phyloP scores from a whole-genome alignment of 352 stramenopile genomes.

The Chrysophaeum taylorii region DNA sequence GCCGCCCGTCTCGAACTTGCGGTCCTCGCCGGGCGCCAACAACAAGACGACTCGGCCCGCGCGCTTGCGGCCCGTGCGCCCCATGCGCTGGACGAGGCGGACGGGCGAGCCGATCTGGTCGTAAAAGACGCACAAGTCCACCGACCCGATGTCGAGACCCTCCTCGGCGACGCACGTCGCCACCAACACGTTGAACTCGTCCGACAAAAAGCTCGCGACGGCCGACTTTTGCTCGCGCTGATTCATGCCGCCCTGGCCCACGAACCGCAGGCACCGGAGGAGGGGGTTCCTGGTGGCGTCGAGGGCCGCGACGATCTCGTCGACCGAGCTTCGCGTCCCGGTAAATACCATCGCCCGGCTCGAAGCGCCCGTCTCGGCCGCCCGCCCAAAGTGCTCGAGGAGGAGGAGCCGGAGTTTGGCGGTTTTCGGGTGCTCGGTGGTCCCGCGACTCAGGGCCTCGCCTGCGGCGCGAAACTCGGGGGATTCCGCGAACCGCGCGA shows the following conservation, averaged over 20 bases:
- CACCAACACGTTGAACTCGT: constrained; percentile 78
- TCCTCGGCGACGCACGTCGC: constrained; percentile 88
- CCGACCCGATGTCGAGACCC: constrained; percentile 82
- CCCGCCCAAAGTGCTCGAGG: constrained; percentile 54
- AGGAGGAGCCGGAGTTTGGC: constrained; percentile 37
- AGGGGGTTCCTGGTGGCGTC: constrained; percentile 44
- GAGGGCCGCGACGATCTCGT: constrained; percentile 76
- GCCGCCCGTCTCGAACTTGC: neutral
- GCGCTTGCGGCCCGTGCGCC: constrained; percentile 86
- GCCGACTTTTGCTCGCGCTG: constrained; percentile 70
- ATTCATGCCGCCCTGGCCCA: constrained; percentile 67
- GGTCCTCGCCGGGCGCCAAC: constrained; percentile 20
- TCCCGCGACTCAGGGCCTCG: neutral
- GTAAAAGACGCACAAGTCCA: constrained; percentile 83
- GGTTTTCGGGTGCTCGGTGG: constrained; percentile 5
- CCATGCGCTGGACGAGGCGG: constrained; percentile 80
- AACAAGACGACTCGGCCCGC: constrained; percentile 65
- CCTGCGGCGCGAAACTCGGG: neutral
- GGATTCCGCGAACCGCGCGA: neutral
- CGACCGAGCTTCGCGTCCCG: constrained; percentile 84
- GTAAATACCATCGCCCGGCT: constrained; percentile 96
- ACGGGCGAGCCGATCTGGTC: constrained; percentile 85
- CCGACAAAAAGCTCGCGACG: constrained; percentile 48
- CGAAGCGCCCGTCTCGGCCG: constrained; percentile 39
- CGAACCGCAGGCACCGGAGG: constrained; percentile 78